A percentile compares a stretch with the other conserved stretches of the same genome.
Conservation (phyloP, 2,329 filamentous ascomycete genomes). For the Colletotrichum sp. region DNA sequence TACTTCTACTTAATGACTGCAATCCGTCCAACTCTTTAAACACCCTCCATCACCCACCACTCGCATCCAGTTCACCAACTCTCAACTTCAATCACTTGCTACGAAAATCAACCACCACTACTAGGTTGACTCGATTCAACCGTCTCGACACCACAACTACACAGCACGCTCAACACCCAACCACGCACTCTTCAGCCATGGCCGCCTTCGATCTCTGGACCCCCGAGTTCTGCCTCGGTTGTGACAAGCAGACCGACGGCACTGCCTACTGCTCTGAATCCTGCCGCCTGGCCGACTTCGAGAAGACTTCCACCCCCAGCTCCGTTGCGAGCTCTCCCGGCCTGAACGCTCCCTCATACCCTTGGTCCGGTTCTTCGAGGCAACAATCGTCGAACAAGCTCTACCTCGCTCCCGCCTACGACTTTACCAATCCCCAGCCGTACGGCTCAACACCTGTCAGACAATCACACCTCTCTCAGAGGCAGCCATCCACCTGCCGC, state of each 20-base stretch:
- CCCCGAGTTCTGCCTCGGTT: slow-evolving; percentile 91
- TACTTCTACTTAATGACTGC: slow-evolving; percentile 13
- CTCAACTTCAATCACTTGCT: not conserved
- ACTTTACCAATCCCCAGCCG: slow-evolving; percentile 71
- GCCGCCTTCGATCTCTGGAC: slow-evolving; percentile 67
- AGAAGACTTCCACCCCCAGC: slow-evolving; percentile 67
- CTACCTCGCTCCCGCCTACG: slow-evolving; percentile 76
- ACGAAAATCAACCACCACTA: not conserved
- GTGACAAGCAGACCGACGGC: slow-evolving; percentile 85
- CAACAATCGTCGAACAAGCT: slow-evolving; percentile 51
- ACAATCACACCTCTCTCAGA: slow-evolving; percentile 41
- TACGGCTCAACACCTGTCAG: slow-evolving; percentile 55
- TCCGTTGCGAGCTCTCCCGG: slow-evolving; percentile 64
- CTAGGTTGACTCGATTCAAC: not conserved
- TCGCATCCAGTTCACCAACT: not conserved
- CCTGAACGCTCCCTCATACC: slow-evolving; percentile 54
- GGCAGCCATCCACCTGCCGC: slow-evolving; percentile 28
- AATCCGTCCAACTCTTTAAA: not conserved
- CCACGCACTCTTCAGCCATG: not conserved
- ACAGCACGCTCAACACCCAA: not conserved
- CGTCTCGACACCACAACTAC: not conserved
- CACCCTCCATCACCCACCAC: not conserved
- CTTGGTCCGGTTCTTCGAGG: slow-evolving; percentile 44
- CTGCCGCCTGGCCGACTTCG: slow-evolving; percentile 86
- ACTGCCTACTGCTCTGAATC: slow-evolving; percentile 91